phyloP scores from a whole-genome alignment of 768 basidiomycete species.

The Amanita pallidorosea region DNA sequence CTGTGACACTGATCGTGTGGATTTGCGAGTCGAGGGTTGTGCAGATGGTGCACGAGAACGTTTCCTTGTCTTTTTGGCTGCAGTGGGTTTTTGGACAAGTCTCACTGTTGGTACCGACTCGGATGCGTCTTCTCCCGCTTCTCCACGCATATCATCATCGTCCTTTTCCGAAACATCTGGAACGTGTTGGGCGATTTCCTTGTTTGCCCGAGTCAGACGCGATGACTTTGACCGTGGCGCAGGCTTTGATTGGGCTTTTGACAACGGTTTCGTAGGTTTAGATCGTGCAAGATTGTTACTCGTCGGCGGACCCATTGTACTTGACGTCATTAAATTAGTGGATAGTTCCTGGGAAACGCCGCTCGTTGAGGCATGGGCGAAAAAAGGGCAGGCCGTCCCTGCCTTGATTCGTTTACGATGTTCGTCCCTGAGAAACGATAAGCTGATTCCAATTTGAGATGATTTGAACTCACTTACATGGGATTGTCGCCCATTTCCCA shows the following conservation, averaged over 20 bases:
- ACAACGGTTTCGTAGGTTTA: constrained; percentile 17
- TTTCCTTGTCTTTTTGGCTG: background rate
- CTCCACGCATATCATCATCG: background rate
- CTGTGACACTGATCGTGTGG: background rate
- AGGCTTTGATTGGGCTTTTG: constrained; percentile 16
- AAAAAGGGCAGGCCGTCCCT: constrained; percentile 30
- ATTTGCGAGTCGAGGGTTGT: constrained; percentile 4
- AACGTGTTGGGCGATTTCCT: background rate
- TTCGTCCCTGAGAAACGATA: constrained; percentile 41
- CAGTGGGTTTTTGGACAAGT: background rate
- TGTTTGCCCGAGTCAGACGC: background rate
- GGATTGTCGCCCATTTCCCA: constrained; percentile 90
- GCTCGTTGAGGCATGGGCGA: constrained; percentile 14
- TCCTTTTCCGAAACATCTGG: background rate
- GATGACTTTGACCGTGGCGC: background rate
- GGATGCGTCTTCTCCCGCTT: background rate
- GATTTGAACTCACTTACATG: constrained; percentile 37
- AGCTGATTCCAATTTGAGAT: background rate
- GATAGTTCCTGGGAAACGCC: background rate
- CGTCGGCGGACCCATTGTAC: background rate
- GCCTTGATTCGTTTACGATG: constrained; percentile 60
- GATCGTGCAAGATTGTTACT: constrained; percentile 17
- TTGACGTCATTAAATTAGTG: background rate
- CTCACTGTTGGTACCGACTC: background rate
- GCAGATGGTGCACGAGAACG: constrained; percentile 3